Conservation (phyloP, 192 early-diverging fungal genomes). For the Gigaspora rosea region DNA sequence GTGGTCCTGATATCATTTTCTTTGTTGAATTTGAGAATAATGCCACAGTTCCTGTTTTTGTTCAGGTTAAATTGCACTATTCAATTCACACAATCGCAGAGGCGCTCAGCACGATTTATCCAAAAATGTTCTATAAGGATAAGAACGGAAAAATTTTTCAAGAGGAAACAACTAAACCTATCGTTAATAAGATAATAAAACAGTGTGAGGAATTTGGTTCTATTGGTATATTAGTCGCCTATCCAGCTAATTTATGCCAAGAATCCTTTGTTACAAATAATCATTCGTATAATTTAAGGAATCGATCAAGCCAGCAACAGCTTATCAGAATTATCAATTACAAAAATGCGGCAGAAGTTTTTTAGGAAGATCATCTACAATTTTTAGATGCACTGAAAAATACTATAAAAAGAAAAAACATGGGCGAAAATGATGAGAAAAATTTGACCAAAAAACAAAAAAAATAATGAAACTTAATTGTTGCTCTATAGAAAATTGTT, state of each 20-base stretch:
- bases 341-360: background rate
- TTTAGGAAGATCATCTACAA: background rate
- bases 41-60: slow-evolving; percentile 3
- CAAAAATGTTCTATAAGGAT: slow-evolving; percentile 11
- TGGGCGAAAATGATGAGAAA: background rate
- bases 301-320: background rate
- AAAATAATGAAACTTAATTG: too few relatives aligned
- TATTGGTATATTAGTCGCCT: background rate
- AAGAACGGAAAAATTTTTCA: background rate
- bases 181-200: background rate
- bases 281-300: background rate
- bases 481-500: too few relatives aligned
- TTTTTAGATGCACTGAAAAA: background rate
- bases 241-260: slow-evolving; percentile 15
- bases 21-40: slow-evolving; percentile 16
- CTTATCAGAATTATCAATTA: slow-evolving; percentile 5
- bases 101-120: background rate
- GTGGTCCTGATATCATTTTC: slow-evolving; percentile 22
- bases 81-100: background rate
- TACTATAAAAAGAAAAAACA: background rate
- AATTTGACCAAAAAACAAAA: background rate
- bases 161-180: background rate
- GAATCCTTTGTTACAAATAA: slow-evolving; percentile 10
- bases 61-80: slow-evolving; percentile 9
- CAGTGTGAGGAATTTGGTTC: background rate